phyloP scores from a whole-genome alignment of 352 stramenopile species.

The Pythium rishiriense region DNA sequence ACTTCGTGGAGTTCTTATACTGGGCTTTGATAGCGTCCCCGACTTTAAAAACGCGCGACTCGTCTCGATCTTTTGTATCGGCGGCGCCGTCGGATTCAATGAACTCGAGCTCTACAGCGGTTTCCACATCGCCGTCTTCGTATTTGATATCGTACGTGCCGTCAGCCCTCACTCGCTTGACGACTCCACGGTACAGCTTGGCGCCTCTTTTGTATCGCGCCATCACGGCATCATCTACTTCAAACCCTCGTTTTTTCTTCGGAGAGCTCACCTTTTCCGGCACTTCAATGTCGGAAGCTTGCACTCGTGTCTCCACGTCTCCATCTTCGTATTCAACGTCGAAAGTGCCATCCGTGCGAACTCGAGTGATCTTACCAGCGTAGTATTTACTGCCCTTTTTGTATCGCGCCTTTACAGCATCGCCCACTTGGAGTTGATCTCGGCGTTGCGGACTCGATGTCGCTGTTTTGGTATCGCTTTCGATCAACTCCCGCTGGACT shows the following conservation, averaged over 20 bases:
- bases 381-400: slow-evolving; percentile 72
- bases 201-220: slow-evolving; percentile 43
- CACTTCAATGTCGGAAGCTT: slow-evolving; percentile 32
- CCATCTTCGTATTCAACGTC: slow-evolving; percentile 71
- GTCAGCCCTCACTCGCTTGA: slow-evolving; percentile 37
- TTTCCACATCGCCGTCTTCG: slow-evolving; percentile 32
- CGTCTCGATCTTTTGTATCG: slow-evolving; percentile 4
- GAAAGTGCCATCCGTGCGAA: slow-evolving; percentile 61
- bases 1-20: slow-evolving; percentile 49
- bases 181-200: slow-evolving; percentile 37
- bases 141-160: slow-evolving; percentile 54
- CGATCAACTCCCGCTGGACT: slow-evolving; percentile 43
- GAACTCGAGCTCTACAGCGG: slow-evolving; percentile 25
- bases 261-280: slow-evolving; percentile 10
- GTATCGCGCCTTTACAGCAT: slow-evolving; percentile 54
- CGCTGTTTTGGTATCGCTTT: slow-evolving; percentile 17
- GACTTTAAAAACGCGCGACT: neutral
- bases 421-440: slow-evolving; percentile 26
- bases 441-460: slow-evolving; percentile 6
- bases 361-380: slow-evolving; percentile 54
- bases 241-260: slow-evolving; percentile 20
- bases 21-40: slow-evolving; percentile 39
- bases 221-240: slow-evolving; percentile 33
- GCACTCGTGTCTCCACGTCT: slow-evolving; percentile 45
- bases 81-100: slow-evolving; percentile 37